Base-by-base conservation (phyloP, 169 alveolate genomes). In the Eimeria acervulina region DNA sequence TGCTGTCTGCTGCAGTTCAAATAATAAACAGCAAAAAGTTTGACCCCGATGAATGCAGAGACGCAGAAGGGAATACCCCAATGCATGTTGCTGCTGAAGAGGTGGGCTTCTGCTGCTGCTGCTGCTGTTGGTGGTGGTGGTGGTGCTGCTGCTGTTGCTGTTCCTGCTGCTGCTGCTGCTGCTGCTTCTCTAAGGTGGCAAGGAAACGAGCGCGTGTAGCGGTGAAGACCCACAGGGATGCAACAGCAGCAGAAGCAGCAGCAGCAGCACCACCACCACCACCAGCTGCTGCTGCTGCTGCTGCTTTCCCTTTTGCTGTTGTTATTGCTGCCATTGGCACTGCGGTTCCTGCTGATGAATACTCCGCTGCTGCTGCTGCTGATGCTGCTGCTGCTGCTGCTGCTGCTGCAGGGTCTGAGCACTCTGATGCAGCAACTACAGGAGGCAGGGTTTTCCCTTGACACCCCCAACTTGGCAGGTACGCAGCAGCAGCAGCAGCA, bases 31-130 rank as follows among this genome's bases (percentile, higher is more conserved):
- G 59, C 61, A 70, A 28, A 47, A 87, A 87, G 40, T 59, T 87
- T 38, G 63, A 28, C 7, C 26, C 38, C 7, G 66, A 59, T 1
- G 84, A 15, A 4, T 21, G 52, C 40, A 63, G 7, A 31, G 94
- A 87, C 42, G 42, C 8, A 63, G 66, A 59, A 21, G 94, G 94
- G 10, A 87, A 87, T 42, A 87, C 94, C 5, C 94, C 94, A 44
- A 15, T 87, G 23, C 94, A 87, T 47, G 38, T 63, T 42, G 94
- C 94, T n/a, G 84, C 59, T 52, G 70, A 21, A 26, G 94, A 87
- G 94, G 94, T 63, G 28, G 10, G 74, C n/a, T 63, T 6, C 74
- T 63, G 74, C 74, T 63, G 8, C 74, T 63, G 74, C 74, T 63
- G 5, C 33, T n/a, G 74, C 74, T 17, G n/a, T 17, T 63, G 74